A percentile compares a stretch with the other conserved stretches of the same genome.
These are phyloP conservation scores for Mesotaenium endlicherianum DNA, from an alignment of 139 green algal genomes.

Conservation along the genomic window DNA sequence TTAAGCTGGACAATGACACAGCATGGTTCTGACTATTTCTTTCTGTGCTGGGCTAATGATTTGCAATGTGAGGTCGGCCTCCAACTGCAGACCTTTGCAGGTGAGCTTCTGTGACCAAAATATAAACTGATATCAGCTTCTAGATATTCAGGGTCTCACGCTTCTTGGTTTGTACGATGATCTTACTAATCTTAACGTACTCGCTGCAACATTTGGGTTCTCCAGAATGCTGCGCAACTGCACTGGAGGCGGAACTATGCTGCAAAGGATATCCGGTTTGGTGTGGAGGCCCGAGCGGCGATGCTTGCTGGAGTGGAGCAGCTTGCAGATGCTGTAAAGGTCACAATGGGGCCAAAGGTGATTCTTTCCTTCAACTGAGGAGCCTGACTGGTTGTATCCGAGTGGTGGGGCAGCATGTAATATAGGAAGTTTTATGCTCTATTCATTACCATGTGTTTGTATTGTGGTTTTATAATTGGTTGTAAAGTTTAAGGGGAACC, in stretches of 20 bases:
- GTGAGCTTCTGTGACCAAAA: not conserved
- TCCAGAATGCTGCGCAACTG: conserved; percentile 3
- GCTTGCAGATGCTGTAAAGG: conserved; percentile 96
- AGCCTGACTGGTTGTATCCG: no score
- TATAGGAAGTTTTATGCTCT: no score
- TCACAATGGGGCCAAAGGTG: conserved; percentile 97
- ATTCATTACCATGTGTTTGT: no score
- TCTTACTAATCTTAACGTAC: no score
- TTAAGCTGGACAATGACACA: not conserved
- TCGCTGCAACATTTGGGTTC: not conserved
- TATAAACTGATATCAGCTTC: not conserved
- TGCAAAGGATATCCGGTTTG: conserved; percentile 94
- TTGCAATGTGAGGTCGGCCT: no score
- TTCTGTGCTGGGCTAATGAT: not conserved
- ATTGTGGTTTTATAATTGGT: no score
- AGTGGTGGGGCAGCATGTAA: no score
- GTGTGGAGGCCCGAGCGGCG: conserved; percentile 82
- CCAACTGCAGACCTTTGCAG: no score
- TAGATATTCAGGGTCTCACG: not conserved
- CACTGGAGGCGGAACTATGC: conserved; percentile 67
- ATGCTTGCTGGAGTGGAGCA: conserved; percentile 91
- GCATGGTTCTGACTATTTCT: not conserved
- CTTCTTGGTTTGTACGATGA: not conserved
- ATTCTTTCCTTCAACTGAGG: no score
- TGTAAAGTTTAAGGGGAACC: no score